Conservation (phyloP, 2,329 filamentous ascomycete genomes). For the Claviceps pazoutovae region DNA sequence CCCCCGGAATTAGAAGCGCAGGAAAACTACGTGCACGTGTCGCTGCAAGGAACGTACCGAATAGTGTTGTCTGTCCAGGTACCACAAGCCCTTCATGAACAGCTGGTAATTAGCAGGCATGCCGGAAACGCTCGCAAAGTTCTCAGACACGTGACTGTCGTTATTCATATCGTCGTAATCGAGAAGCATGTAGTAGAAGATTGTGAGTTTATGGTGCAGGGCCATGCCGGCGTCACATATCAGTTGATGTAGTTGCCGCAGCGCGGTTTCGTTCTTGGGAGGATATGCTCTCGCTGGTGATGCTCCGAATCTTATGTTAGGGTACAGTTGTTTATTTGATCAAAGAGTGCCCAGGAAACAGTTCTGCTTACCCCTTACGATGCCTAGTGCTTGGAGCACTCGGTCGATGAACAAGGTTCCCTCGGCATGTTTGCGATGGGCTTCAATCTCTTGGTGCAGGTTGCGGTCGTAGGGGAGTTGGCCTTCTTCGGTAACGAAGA, state of each 20-base stretch:
- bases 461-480: slow-evolving; percentile 49
- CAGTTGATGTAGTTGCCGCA: slow-evolving; percentile 55
- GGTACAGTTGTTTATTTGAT: not conserved
- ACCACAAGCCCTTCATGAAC: slow-evolving; percentile 72
- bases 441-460: slow-evolving; percentile 47
- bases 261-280: slow-evolving; percentile 51
- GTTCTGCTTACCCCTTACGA: slow-evolving; percentile 45
- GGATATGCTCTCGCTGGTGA: slow-evolving; percentile 52
- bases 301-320: not conserved
- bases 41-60: slow-evolving; percentile 25
- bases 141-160: slow-evolving; percentile 34
- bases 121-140: slow-evolving; percentile 48
- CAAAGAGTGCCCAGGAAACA: not conserved
- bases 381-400: slow-evolving; percentile 54
- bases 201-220: slow-evolving; percentile 65
- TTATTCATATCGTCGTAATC: slow-evolving; percentile 49
- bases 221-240: slow-evolving; percentile 52
- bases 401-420: slow-evolving; percentile 69
- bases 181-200: slow-evolving; percentile 72
- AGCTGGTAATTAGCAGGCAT: slow-evolving; percentile 65
- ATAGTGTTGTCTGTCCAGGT: slow-evolving; percentile 61
- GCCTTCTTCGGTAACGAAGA: slow-evolving; percentile 45
- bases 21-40: not conserved
- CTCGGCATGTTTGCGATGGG: slow-evolving; percentile 51
- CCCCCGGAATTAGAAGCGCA: not conserved